These are phyloP conservation scores for Colletotrichum paranaense DNA, from an alignment of 2,329 filamentous ascomycete genomes.

Conservation along the genomic window DNA sequence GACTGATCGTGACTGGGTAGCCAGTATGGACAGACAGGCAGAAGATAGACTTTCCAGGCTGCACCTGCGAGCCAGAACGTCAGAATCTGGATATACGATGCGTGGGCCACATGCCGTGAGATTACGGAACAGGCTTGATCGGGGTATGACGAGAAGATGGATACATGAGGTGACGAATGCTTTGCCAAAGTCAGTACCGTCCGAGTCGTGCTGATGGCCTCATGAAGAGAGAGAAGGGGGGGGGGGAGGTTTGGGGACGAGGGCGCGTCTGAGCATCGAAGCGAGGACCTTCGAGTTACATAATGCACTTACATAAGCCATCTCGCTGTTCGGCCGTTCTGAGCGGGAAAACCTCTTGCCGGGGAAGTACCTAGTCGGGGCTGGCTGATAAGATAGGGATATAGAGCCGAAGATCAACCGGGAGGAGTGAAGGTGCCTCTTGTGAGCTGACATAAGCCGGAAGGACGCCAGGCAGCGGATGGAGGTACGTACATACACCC, in stretches of 20 bases:
- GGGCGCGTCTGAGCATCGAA: neutral
- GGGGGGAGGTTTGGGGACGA: neutral
- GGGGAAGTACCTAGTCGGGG: fast-evolving
- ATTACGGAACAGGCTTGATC: neutral
- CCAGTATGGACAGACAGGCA: too few species aligned
- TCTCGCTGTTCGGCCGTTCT: neutral
- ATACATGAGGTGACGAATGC: neutral
- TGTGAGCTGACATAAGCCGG: neutral
- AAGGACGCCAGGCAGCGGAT: neutral
- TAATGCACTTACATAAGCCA: neutral
- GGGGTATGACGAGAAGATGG: neutral
- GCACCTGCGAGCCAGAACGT: neutral
- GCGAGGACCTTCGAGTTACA: neutral
- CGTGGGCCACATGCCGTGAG: neutral
- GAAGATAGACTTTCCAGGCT: neutral
- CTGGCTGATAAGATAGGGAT: fast-evolving
- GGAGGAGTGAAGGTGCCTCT: too few species aligned
- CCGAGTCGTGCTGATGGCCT: neutral
- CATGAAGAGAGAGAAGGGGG: too few species aligned
- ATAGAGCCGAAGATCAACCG: neutral
- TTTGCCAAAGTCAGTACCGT: neutral
- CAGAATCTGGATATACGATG: neutral
- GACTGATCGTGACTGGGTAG: neutral
- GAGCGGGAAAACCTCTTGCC: neutral
- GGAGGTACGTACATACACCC: neutral